Percentiles rank a stretch among this genome's conserved stretches.
phyloP scores from a whole-genome alignment of 495 filamentous ascomycete genomes.

The Penicillium psychrofluorescens region DNA sequence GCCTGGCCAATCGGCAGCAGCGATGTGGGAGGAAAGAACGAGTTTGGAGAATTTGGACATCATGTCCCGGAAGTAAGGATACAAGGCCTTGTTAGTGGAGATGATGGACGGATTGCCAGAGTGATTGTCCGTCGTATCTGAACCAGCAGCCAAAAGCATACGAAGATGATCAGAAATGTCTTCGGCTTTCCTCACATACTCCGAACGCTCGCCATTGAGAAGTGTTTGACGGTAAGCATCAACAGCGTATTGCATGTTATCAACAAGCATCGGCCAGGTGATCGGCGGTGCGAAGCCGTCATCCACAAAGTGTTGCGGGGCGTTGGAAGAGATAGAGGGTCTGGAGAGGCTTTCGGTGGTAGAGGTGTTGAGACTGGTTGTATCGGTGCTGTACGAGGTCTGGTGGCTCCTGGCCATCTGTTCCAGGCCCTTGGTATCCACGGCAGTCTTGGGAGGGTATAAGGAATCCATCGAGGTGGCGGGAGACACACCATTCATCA shows the following conservation, averaged over 20 bases:
- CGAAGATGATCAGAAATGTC: slow-evolving; percentile 96
- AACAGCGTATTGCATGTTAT: slow-evolving; percentile 83
- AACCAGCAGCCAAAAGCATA: slow-evolving; percentile 88
- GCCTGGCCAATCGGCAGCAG: slow-evolving; percentile 83
- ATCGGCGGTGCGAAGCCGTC: slow-evolving; percentile 66
- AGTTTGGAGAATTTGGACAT: slow-evolving; percentile 99
- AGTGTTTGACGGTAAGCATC: slow-evolving; percentile 84
- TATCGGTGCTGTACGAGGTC: slow-evolving; percentile 15
- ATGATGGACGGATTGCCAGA: slow-evolving; percentile 99
- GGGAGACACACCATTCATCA: slow-evolving; percentile 72
- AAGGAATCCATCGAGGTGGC: slow-evolving; percentile 90
- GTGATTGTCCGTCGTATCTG: slow-evolving; percentile 95
- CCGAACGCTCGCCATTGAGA: slow-evolving; percentile 67
- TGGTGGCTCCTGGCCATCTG: slow-evolving; percentile 13
- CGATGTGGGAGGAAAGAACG: slow-evolving; percentile 96
- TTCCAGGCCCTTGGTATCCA: slow-evolving; percentile 18
- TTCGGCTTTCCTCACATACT: slow-evolving; percentile 88
- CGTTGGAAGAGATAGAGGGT: slow-evolving; percentile 52
- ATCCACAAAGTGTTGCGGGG: slow-evolving; percentile 77
- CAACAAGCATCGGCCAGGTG: slow-evolving; percentile 81
- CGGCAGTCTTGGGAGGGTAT: slow-evolving; percentile 35
- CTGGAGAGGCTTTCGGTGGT: slow-evolving; percentile 27
- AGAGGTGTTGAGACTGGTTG: slow-evolving; percentile 27
- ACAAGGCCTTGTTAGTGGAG: slow-evolving; percentile 89
- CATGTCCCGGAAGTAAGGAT: slow-evolving; percentile 97